phyloP scores from a whole-genome alignment of 75 land plant genomes.

The Picea glauca region DNA sequence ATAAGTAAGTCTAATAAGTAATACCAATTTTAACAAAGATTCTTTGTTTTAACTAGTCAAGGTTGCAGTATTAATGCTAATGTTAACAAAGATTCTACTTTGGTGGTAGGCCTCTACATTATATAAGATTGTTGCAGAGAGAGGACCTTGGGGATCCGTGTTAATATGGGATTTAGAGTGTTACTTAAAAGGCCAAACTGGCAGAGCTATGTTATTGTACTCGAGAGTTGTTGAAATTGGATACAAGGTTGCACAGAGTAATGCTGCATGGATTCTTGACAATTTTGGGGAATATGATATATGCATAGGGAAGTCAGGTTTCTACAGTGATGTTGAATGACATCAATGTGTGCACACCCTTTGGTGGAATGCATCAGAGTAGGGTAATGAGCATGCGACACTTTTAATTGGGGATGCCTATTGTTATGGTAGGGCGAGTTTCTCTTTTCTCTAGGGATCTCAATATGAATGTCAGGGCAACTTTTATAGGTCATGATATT shows the following conservation, averaged over 20 bases:
- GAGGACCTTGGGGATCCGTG: conserved; percentile 96
- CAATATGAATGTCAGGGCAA: too few species aligned
- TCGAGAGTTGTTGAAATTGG: conserved; percentile 93
- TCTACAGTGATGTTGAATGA: too few species aligned
- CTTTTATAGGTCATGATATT: too few species aligned
- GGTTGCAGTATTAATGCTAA: too few species aligned
- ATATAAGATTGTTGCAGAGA: conserved; percentile 86
- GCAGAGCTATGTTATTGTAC: conserved; percentile 74
- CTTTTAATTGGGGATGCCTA: conserved; percentile 97
- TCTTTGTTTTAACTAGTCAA: too few species aligned
- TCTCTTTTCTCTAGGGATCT: too few species aligned
- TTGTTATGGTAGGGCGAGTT: conserved; percentile 72
- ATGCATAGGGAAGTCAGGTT: too few species aligned
- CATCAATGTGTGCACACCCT: conserved; percentile 68
- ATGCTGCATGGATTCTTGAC: conserved; percentile 98
- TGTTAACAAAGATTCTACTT: not conserved
- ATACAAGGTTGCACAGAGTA: conserved; percentile 93
- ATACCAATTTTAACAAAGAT: too few species aligned
- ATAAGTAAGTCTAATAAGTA: too few species aligned
- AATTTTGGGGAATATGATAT: conserved; percentile 66
- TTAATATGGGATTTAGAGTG: conserved; percentile 84
- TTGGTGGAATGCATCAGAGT: conserved; percentile 98
- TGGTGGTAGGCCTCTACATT: conserved; percentile 63
- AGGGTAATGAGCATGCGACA: conserved; percentile 99
- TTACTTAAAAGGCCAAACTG: conserved; percentile 81